Evolutionary conservation across 2,329 filamentous ascomycete genomes (phyloP), one percentile per base, ranked within the genome.

Genomic region (Fusarium nelsonii): DNA sequence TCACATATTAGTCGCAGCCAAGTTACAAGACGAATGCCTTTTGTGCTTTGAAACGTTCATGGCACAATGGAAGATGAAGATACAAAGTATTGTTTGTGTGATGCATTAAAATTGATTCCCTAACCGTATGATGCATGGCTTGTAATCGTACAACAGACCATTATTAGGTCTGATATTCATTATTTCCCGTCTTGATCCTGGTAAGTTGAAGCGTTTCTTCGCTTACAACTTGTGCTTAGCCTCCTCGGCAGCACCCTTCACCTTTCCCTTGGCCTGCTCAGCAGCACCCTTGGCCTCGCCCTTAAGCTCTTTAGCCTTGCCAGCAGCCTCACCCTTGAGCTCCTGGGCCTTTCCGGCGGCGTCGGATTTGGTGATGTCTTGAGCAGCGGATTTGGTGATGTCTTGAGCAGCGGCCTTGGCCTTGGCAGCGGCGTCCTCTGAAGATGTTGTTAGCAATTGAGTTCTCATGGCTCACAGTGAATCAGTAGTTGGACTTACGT

Each of bases 351-450:
- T 77, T 20, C 76, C 78, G 44, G 76, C 74, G 9, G 76, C 74
- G 48, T 79, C 69, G 45, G 77, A 76, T 16, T 43, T 18, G 8
- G 71, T 74, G 18, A 77, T 72, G 5, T 84, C 75, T 8, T 79
- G 72, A 14, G 78, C 77, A 28, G 79, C 69, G 23, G 84, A 78
- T 76, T 87, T 87, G 52, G 83, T 74, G 18, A 77, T 72, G 5
- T 84, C 75, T 8, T 79, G 72, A 14, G 78, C 77, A 28, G 79
- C 68, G 23, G 84, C 78, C 76, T 87, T 87, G 52, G 83, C 79
- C 74, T 88, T 88, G 61, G 79, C 74, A 11, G 81, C 76, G 37
- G 80, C 78, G 23, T 74, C 75, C 44, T 79, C 81, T 84, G 48
- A n/a, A 48, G 12, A 4, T 0, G 30, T 8, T 23, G 65, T 74